A percentile compares a stretch with the other conserved stretches of the same genome.
phyloP scores from a whole-genome alignment of 140 eudicot genomes.

The Bidens hawaiensis region DNA sequence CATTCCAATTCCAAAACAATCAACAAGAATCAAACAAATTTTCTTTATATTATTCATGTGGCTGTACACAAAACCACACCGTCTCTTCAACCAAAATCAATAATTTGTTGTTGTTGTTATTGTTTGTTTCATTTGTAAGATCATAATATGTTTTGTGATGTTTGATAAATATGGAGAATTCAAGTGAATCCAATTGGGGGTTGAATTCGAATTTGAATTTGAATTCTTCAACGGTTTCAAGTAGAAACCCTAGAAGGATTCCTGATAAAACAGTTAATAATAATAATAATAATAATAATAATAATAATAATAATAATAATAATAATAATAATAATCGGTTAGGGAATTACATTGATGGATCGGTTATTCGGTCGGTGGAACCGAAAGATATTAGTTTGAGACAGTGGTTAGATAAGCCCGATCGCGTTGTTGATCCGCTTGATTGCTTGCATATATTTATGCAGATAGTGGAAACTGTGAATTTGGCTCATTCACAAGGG shows the following conservation, averaged over 20 bases:
- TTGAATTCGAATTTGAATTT: too few relatives aligned
- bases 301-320: too few relatives aligned
- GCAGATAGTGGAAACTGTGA: slow-evolving; percentile 72
- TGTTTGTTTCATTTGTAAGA: background rate
- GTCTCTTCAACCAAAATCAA: too few relatives aligned
- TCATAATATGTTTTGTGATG: background rate
- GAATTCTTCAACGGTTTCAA: background rate
- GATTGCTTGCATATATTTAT: slow-evolving; percentile 72
- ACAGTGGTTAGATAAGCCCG: slow-evolving; percentile 74
- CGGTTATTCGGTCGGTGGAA: background rate
- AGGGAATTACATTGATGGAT: background rate
- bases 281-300: too few relatives aligned
- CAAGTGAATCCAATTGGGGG: background rate
- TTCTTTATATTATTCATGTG: background rate
- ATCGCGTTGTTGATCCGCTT: slow-evolving; percentile 45
- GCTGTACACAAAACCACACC: background rate
- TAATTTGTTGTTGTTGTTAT: background rate
- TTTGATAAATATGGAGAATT: background rate
- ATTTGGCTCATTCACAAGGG: slow-evolving; percentile 77
- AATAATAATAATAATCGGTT: too few relatives aligned
- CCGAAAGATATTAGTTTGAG: slow-evolving; percentile 21
- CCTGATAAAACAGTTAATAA: background rate
- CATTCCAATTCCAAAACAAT: background rate
- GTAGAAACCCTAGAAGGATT: background rate
- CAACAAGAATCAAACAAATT: too few relatives aligned